Conservation (phyloP, 2,329 filamentous ascomycete species). For the Neurospora crassa region DNA sequence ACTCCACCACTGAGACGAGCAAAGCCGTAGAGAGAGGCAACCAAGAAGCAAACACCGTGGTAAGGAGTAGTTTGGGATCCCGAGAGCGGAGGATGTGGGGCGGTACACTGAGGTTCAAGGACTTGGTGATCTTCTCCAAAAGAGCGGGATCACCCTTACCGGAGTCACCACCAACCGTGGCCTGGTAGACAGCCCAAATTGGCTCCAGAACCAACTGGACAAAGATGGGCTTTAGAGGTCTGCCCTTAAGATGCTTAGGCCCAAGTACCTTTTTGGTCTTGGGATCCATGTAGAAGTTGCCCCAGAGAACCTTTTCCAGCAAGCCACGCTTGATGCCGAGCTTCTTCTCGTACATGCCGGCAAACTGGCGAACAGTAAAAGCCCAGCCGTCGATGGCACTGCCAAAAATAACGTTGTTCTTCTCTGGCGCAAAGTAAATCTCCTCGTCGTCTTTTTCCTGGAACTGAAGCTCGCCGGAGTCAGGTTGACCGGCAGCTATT, state of each 20-base stretch:
- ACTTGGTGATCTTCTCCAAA: slow-evolving; percentile 92
- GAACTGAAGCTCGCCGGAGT: slow-evolving; percentile 57
- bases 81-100: slow-evolving; percentile 76
- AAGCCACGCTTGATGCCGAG: slow-evolving; percentile 82
- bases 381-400: slow-evolving; percentile 99
- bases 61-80: slow-evolving; percentile 76
- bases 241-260: slow-evolving; percentile 85
- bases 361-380: slow-evolving; percentile 92
- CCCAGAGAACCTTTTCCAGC: slow-evolving; percentile 93
- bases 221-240: slow-evolving; percentile 90
- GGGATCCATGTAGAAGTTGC: slow-evolving; percentile 90
- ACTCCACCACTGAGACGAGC: slow-evolving; percentile 88
- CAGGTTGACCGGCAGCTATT: slow-evolving; percentile 38
- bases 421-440: slow-evolving; percentile 95
- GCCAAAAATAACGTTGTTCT: slow-evolving; percentile 98
- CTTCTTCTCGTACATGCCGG: slow-evolving; percentile 89
- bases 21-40: slow-evolving; percentile 86
- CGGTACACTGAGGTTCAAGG: slow-evolving; percentile 72
- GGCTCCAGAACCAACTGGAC: slow-evolving; percentile 93
- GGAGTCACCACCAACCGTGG: slow-evolving; percentile 72
- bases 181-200: slow-evolving; percentile 92
- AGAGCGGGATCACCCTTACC: slow-evolving; percentile 74
- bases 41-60: slow-evolving; percentile 81
- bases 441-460: slow-evolving; percentile 93
- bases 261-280: slow-evolving; percentile 92